A percentile compares a stretch with the other conserved stretches of the same genome.
Evolutionary conservation across 2,329 filamentous ascomycete species (phyloP).

Genomic region (Venturia aucupariae): DNA sequence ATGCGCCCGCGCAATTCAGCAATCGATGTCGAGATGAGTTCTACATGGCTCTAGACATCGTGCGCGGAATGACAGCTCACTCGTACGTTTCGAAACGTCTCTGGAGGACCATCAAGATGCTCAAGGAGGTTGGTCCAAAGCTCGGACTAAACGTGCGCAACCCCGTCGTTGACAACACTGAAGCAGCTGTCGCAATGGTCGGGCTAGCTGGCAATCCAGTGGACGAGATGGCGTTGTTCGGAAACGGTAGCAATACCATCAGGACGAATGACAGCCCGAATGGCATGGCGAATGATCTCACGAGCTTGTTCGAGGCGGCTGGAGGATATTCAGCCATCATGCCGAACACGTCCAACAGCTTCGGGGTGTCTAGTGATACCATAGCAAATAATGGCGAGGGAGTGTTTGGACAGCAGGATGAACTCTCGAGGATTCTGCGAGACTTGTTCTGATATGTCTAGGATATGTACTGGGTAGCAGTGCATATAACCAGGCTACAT

Average conservation of each 20-base stretch:
- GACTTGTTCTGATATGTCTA: slow-evolving; percentile 42
- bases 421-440: slow-evolving; percentile 49
- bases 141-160: slow-evolving; percentile 49
- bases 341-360: slow-evolving; percentile 32
- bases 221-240: slow-evolving; percentile 45
- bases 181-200: slow-evolving; percentile 57
- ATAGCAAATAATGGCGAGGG: slow-evolving; percentile 36
- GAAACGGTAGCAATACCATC: slow-evolving; percentile 19
- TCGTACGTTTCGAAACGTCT: slow-evolving; percentile 64
- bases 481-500: no score
- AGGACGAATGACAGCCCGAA: slow-evolving; percentile 43
- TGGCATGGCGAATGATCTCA: slow-evolving; percentile 53
- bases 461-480: no score
- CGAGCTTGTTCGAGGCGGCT: slow-evolving; percentile 54
- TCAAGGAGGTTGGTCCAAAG: slow-evolving; percentile 63
- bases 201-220: slow-evolving; percentile 54
- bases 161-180: slow-evolving; percentile 31
- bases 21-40: slow-evolving; percentile 63
- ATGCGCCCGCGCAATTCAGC: slow-evolving; percentile 64
- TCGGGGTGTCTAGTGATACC: slow-evolving; percentile 28
- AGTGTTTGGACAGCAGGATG: slow-evolving; percentile 46
- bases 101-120: slow-evolving; percentile 61
- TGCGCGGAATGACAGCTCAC: slow-evolving; percentile 62
- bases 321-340: slow-evolving; percentile 33
- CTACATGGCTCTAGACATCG: slow-evolving; percentile 65